These are phyloP conservation scores for Schwanniomyces vanrijiae DNA, from an alignment of 805 yeast species.

Conservation along the genomic window DNA sequence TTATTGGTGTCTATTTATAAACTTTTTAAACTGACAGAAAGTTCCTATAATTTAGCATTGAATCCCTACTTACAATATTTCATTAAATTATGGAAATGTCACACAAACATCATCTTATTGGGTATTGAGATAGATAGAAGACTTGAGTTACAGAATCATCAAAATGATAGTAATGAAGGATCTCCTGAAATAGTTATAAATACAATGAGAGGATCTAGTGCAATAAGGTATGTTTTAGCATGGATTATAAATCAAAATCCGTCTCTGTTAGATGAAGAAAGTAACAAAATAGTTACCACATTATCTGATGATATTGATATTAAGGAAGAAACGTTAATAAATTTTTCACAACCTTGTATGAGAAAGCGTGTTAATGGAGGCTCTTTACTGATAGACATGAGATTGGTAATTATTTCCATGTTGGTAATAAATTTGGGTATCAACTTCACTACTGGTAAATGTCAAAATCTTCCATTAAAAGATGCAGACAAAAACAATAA, in stretches of 20 bases:
- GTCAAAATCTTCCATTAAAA: neutral
- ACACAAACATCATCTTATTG: slow-evolving; percentile 56
- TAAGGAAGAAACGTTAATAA: slow-evolving; percentile 54
- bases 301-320: slow-evolving; percentile 48
- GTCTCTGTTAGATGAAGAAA: slow-evolving; percentile 13
- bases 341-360: slow-evolving; percentile 68
- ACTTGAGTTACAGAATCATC: slow-evolving; percentile 30
- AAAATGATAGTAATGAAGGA: slow-evolving; percentile 19
- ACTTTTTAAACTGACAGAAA: slow-evolving; percentile 25
- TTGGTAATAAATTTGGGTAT: slow-evolving; percentile 27
- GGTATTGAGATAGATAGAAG: slow-evolving; percentile 55
- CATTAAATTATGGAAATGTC: slow-evolving; percentile 64
- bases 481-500: slow-evolving; percentile 5
- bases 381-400: slow-evolving; percentile 55
- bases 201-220: slow-evolving; percentile 58
- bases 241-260: slow-evolving; percentile 45
- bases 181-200: slow-evolving; percentile 35
- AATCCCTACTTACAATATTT: slow-evolving; percentile 65
- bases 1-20: slow-evolving; percentile 31
- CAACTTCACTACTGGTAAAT: slow-evolving; percentile 8
- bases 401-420: slow-evolving; percentile 58
- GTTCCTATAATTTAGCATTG: slow-evolving; percentile 38
- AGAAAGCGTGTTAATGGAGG: slow-evolving; percentile 59
- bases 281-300: neutral
- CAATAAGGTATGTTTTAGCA: slow-evolving; percentile 62